Conservation (phyloP, 139 green algal species). For the Chlamydomonas sphaeroides region DNA sequence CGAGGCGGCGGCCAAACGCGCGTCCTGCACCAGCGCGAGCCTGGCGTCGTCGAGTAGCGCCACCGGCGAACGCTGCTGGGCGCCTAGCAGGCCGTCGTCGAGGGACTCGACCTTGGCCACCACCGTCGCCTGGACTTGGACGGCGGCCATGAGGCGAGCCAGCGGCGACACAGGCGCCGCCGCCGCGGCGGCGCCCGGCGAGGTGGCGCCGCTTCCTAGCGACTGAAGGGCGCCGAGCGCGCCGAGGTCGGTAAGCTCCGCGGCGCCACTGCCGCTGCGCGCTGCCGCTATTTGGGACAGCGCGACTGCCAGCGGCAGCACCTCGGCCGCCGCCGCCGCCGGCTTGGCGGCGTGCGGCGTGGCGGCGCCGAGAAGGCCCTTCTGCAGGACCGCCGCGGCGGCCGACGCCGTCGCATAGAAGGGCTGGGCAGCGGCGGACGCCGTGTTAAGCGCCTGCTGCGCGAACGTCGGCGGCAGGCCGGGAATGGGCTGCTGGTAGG, state of each 20-base stretch:
- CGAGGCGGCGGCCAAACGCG: background rate
- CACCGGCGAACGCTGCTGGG: no score
- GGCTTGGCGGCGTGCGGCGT: background rate
- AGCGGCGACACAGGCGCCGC: no score
- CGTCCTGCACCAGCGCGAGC: background rate
- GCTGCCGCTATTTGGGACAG: slow-evolving; percentile 11
- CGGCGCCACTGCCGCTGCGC: no score
- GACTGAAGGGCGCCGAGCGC: background rate
- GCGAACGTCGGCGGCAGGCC: background rate
- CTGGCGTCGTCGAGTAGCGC: no score
- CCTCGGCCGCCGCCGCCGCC: background rate
- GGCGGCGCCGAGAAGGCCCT: background rate
- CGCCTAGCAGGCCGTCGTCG: no score
- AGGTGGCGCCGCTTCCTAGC: no score
- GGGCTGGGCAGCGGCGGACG: background rate
- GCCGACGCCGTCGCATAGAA: background rate
- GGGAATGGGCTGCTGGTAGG: background rate
- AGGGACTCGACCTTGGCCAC: no score
- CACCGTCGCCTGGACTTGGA: no score
- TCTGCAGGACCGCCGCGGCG: slow-evolving; percentile 1
- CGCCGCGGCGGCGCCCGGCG: no score
- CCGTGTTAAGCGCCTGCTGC: slow-evolving; percentile 11
- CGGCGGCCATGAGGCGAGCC: no score
- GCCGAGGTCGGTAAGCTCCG: background rate
- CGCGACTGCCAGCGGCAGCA: background rate